Conservation (phyloP, 164 flowering plant genomes). For the Umbellularia californica region DNA sequence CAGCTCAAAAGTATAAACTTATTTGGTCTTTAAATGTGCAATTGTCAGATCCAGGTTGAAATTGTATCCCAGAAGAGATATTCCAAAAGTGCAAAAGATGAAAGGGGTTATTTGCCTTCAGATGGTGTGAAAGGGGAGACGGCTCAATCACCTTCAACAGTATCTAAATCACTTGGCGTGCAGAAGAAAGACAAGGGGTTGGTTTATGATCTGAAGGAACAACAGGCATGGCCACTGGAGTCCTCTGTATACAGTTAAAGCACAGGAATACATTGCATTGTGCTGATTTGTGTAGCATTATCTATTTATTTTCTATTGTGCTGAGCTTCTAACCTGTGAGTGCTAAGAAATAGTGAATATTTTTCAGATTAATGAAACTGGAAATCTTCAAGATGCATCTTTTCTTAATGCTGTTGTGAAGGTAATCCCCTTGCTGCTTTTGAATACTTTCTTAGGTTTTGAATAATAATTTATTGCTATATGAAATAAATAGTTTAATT, state of each 20-base stretch:
- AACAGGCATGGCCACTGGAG: conserved; percentile 41
- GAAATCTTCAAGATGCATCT: conserved; percentile 60
- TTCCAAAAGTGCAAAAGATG: conserved; percentile 36
- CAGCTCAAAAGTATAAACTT: background rate
- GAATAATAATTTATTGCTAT: background rate
- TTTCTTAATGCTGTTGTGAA: conserved; percentile 96
- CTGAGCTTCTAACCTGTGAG: background rate
- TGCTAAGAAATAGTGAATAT: background rate
- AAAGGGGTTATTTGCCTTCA: conserved; percentile 17
- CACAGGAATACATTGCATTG: background rate
- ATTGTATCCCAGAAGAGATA: conserved; percentile 33
- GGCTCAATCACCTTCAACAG: conserved; percentile 34
- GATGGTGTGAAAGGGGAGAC: conserved; percentile 30
- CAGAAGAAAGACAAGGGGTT: conserved; percentile 53
- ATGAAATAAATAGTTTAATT: too few relatives aligned
- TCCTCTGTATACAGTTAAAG: background rate
- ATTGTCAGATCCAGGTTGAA: conserved; percentile 26
- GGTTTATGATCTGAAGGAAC: conserved; percentile 47
- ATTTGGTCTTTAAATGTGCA: background rate
- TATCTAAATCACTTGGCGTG: conserved; percentile 43
- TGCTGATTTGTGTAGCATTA: background rate
- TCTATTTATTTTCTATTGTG: too few relatives aligned
- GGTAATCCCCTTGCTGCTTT: conserved; percentile 37
- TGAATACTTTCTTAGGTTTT: background rate
- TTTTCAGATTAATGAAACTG: conserved; percentile 54